A percentile compares a stretch with the other conserved stretches of the same genome.
phyloP scores from a whole-genome alignment of 805 yeast species.

The Yamadazyma laniorum region DNA sequence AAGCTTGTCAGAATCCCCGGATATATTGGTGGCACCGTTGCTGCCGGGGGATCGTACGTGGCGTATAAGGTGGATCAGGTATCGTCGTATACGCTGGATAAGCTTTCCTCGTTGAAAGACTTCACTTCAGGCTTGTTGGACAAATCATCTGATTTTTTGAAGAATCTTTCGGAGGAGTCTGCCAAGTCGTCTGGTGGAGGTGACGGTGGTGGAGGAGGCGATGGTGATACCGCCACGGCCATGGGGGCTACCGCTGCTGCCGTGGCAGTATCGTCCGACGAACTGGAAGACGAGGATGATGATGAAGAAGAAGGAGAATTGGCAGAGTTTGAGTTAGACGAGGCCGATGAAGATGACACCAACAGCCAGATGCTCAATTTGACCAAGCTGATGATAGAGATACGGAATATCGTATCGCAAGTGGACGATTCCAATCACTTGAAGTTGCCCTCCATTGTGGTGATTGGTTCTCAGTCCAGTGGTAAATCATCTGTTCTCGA shows the following conservation, averaged over 20 bases:
- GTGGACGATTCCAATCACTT: constrained; percentile 76
- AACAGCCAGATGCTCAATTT: constrained; percentile 82
- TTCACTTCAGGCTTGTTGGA: constrained; percentile 55
- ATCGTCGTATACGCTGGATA: constrained; percentile 64
- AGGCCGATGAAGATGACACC: constrained; percentile 50
- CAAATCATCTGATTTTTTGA: constrained; percentile 43
- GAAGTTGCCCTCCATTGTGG: constrained; percentile 91
- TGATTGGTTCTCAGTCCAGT: constrained; percentile 94
- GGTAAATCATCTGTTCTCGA: constrained; percentile 97
- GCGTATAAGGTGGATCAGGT: constrained; percentile 93
- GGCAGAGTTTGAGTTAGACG: constrained; percentile 45
- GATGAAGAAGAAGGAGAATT: constrained; percentile 53
- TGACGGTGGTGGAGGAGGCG: constrained; percentile 24
- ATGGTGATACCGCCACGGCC: constrained; percentile 37
- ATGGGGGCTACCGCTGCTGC: constrained; percentile 58
- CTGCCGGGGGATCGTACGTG: constrained; percentile 92
- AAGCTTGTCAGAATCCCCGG: constrained; percentile 67
- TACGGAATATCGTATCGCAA: constrained; percentile 71
- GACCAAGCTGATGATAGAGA: constrained; percentile 96
- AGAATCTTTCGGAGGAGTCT: constrained; percentile 21
- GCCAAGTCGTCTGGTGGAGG: background rate
- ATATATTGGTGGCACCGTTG: constrained; percentile 83
- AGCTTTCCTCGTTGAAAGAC: constrained; percentile 60
- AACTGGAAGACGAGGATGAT: constrained; percentile 33
- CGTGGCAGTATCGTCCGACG: constrained; percentile 15